A percentile compares a stretch with the other conserved stretches of the same genome.
Conservation (phyloP, 2,329 filamentous ascomycete genomes). For the Ophiobolus disseminans region DNA sequence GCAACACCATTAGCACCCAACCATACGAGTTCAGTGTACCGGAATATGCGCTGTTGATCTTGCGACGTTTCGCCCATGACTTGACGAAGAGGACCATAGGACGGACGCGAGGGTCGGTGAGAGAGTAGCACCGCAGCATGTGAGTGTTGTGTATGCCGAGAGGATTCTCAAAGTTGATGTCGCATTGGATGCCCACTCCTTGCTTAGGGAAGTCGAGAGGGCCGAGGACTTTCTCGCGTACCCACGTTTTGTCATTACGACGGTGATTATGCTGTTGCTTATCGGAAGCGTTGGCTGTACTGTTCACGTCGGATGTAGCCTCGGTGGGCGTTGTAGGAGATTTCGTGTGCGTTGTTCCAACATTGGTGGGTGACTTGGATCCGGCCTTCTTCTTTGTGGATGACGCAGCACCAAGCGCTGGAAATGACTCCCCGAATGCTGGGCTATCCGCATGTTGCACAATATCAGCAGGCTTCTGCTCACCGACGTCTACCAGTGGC, state of each 20-base stretch:
- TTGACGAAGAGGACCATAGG: conserved; percentile 87
- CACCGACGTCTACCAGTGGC: conserved; percentile 14
- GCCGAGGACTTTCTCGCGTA: conserved; percentile 55
- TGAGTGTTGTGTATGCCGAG: conserved; percentile 84
- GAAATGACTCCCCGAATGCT: conserved; percentile 7
- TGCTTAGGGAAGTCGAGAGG: conserved; percentile 78
- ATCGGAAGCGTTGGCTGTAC: not conserved
- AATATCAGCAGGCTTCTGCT: conserved; percentile 12
- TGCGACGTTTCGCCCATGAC: conserved; percentile 84
- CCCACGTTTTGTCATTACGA: conserved; percentile 48
- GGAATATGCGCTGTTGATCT: conserved; percentile 85
- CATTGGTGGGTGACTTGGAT: not conserved
- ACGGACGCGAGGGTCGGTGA: conserved; percentile 77
- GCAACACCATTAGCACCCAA: conserved; percentile 89
- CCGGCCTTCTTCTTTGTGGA: conserved; percentile 6
- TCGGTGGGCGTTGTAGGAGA: conserved; percentile 25
- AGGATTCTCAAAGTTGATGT: conserved; percentile 89
- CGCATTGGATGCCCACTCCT: conserved; percentile 82
- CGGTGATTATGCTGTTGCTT: conserved; percentile 25
- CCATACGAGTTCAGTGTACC: conserved; percentile 90
- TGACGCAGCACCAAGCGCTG: conserved; percentile 6
- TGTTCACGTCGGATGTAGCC: not conserved
- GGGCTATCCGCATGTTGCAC: conserved; percentile 13
- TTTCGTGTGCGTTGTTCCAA: conserved; percentile 5
- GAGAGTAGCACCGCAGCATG: conserved; percentile 82